Conservation (phyloP, 164 flowering plant genomes). For the Amborella trichopoda region DNA sequence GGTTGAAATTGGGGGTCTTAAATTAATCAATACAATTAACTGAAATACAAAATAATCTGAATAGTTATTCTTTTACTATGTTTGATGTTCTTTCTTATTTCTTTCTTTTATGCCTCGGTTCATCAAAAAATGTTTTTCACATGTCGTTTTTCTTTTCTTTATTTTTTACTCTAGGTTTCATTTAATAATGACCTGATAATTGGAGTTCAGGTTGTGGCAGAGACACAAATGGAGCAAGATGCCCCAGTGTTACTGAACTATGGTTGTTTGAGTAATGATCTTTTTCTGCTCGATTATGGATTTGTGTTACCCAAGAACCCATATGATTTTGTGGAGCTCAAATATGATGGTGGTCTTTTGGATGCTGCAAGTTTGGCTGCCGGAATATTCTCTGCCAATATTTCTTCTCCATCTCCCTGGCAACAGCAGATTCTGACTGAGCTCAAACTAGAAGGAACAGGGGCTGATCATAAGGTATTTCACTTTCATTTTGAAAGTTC, state of each 20-base stretch:
- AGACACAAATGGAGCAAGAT: constrained; percentile 35
- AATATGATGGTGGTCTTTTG: constrained; percentile 69
- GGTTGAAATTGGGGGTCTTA: too few species aligned
- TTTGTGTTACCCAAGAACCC: constrained; percentile 74
- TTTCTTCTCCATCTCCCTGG: constrained; percentile 81
- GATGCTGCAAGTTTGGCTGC: constrained; percentile 93
- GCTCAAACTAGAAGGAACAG: constrained; percentile 55
- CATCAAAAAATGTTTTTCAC: neutral
- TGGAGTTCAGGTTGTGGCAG: constrained; percentile 91
- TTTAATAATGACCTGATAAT: too few species aligned
- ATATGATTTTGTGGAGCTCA: constrained; percentile 76
- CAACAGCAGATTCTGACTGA: constrained; percentile 48
- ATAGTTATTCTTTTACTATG: neutral
- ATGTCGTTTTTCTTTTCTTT: constrained; percentile 1
- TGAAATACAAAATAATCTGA: too few species aligned
- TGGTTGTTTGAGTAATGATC: constrained; percentile 75
- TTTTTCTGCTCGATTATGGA: constrained; percentile 88
- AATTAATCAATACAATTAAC: too few species aligned
- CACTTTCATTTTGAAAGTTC: neutral
- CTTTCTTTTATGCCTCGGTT: neutral
- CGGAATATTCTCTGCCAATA: constrained; percentile 57
- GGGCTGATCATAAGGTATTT: constrained; percentile 60
- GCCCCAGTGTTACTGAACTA: constrained; percentile 59
- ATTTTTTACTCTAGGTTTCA: too few species aligned
- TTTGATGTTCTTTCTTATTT: constrained; percentile 2